Evolutionary conservation across 768 basidiomycete species (phyloP).

Genomic region (Xerocomus brunneocitrinus): DNA sequence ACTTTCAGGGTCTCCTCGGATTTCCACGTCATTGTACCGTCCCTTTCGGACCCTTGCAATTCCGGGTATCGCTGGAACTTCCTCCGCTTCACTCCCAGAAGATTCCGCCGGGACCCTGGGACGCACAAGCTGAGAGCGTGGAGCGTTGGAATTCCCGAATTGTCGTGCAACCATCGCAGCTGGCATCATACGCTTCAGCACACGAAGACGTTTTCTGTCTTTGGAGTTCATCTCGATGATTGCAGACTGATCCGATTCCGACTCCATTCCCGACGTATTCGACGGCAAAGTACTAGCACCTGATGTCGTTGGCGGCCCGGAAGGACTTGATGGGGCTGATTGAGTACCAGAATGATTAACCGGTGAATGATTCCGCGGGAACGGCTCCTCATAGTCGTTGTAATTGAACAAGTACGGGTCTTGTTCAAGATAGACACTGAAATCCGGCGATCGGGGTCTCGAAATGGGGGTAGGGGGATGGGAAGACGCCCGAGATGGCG

Average conservation of each 20-base stretch:
- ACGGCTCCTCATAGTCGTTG: not conserved
- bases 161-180: conserved; percentile 44
- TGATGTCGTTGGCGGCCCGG: conserved; percentile 16
- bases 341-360: not conserved
- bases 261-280: conserved; percentile 12
- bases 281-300: conserved; percentile 13
- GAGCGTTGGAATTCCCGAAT: conserved; percentile 14
- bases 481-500: conserved; percentile 8
- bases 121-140: conserved; percentile 7
- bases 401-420: conserved; percentile 12
- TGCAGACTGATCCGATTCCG: conserved; percentile 19
- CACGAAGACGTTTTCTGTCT: conserved; percentile 36
- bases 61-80: conserved; percentile 46
- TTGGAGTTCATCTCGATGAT: conserved; percentile 19
- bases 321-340: conserved; percentile 16
- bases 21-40: conserved; percentile 34
- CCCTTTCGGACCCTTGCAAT: conserved; percentile 42
- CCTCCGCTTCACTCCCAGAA: conserved; percentile 32
- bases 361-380: conserved; percentile 6
- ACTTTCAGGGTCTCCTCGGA: conserved; percentile 65
- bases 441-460: conserved; percentile 8
- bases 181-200: conserved; percentile 50
- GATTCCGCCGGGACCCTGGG: conserved; percentile 8
- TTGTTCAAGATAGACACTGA: conserved; percentile 12
- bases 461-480: conserved; percentile 4